Base-by-base conservation (phyloP, 495 filamentous ascomycete genomes). In the Parmelia sp. region DNA sequence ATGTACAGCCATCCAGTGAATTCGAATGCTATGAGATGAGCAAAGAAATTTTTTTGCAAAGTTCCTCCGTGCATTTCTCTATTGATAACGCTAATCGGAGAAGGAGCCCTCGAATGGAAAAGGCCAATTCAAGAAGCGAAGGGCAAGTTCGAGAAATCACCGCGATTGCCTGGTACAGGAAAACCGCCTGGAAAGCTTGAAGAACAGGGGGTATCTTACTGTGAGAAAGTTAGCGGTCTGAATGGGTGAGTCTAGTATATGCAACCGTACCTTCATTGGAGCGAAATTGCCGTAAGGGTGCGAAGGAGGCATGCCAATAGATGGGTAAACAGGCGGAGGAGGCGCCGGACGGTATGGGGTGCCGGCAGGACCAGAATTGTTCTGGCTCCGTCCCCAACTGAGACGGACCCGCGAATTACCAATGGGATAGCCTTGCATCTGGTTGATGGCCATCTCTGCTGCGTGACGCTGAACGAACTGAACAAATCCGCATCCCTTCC, bases 371-470 rank as follows among this genome's bases (percentile, higher is more conserved):
- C 94, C 94, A 60, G 94, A 97, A 80, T 99, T 99, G 84, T 99
- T 99, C 83, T 99, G 94, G 55, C 88, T 92, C 62, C 94, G 90
- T 63, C 94, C 94, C 94, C 94, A 99, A 71, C 90, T 94, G 68
- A 99, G 84, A 69, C 94, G 90, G 51, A 99, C 94, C 61, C 94
- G 90, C 23, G 94, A 99, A 81, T 99, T 99, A 58, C 94, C 94
- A 70, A 99, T 99, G 45, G 94, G 94, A 77, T 98, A 99, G 44
- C 94, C 94, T 78, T 99, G 94, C 94, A 99, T 99, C 78, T 99
- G 94, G 80, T 99, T 99, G 82, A 99, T 99, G 62, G 94, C 94
- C 94, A 99, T 99, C 80, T 99, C 94, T 27, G 94, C 94, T 23
- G 94, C 94, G 76, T 99, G 94, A 66, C 94, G 92, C 77, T 99